These are phyloP conservation scores for Gracilaria vermiculophylla DNA, from an alignment of 23 red algal species.

Conservation along the genomic window DNA sequence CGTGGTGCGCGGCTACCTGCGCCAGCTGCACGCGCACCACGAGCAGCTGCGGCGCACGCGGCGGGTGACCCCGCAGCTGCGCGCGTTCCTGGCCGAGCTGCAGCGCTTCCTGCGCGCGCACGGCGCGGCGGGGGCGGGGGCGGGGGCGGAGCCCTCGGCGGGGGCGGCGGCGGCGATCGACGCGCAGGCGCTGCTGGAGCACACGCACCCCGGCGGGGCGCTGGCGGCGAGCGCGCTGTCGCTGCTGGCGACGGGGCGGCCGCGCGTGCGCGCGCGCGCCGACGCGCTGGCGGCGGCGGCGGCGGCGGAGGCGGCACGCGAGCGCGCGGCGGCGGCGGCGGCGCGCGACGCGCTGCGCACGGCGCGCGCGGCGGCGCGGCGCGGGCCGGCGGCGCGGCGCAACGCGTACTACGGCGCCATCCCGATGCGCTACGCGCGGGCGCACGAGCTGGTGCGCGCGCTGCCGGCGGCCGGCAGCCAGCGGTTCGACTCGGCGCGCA, in stretches of 20 bases:
- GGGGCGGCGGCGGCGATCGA: neutral
- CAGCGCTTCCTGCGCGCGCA: neutral
- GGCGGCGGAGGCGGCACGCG: neutral
- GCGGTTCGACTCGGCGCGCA: neutral
- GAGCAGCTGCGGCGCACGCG: neutral
- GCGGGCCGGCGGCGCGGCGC: neutral
- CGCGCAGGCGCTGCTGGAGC: neutral
- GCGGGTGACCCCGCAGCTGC: neutral
- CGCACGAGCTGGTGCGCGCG: neutral
- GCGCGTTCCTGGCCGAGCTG: neutral
- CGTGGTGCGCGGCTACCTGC: neutral
- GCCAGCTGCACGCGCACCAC: neutral
- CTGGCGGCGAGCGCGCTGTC: neutral
- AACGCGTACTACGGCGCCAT: constrained; percentile 5
- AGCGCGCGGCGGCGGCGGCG: neutral
- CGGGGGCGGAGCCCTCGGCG: neutral
- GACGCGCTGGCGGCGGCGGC: neutral
- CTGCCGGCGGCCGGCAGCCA: neutral
- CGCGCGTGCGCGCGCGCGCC: neutral
- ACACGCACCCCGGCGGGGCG: too few species aligned
- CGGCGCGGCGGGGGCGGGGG: neutral
- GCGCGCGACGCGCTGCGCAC: neutral
- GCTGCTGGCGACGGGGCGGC: neutral
- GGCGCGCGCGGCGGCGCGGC: neutral
- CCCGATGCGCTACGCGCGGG: neutral